Percentiles rank a stretch among this genome's conserved stretches.
Evolutionary conservation across 495 filamentous ascomycete genomes (phyloP).

Genomic region (Tuber brumale): DNA sequence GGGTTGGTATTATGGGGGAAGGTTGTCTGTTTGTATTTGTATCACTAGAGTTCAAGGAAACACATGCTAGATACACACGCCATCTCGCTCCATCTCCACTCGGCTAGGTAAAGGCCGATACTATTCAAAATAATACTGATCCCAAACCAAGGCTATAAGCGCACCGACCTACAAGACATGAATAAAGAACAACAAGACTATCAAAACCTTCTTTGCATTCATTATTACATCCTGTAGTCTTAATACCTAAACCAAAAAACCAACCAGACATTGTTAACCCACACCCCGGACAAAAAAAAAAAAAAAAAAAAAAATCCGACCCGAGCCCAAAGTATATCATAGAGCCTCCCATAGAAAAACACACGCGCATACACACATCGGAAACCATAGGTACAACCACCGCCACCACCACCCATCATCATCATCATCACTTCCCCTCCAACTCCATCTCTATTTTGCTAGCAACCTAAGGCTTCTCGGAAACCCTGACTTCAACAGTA

Average conservation of each 20-base stretch:
- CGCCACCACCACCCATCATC: neutral
- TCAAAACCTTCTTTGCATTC: slow-evolving; percentile 6
- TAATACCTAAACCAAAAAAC: slow-evolving; percentile 5
- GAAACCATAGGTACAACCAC: neutral
- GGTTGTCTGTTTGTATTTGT: neutral
- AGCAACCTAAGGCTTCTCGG: neutral
- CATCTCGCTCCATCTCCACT: neutral
- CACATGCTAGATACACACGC: neutral
- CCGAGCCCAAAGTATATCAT: neutral
- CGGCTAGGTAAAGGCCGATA: neutral
- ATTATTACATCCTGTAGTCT: neutral
- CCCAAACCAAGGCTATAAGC: neutral
- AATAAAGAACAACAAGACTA: slow-evolving; percentile 2
- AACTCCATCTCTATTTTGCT: neutral
- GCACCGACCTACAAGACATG: neutral
- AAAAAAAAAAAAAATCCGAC: neutral
- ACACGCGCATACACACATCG: neutral
- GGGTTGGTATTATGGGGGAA: neutral
- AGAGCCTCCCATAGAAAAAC: neutral
- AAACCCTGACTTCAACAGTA: slow-evolving; percentile 6
- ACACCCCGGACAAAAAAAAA: neutral
- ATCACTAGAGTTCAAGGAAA: neutral
- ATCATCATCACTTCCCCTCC: neutral
- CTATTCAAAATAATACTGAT: neutral
- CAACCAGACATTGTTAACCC: slow-evolving; percentile 1